Conservation (phyloP, 192 early-diverging fungal genomes). For the Dissophora globulifera region DNA sequence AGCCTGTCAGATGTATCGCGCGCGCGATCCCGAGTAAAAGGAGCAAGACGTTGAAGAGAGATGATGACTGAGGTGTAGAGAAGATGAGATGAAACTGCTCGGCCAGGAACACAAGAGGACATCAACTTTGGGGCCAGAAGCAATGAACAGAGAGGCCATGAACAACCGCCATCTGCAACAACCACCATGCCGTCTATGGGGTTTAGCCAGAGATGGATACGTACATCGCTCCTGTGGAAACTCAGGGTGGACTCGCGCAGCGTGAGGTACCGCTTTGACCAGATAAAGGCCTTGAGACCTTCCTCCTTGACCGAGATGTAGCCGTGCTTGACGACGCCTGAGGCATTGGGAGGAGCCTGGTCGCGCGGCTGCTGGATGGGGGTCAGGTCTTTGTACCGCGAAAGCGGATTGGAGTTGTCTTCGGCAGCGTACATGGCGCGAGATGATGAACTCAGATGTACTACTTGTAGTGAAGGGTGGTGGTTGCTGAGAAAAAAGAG, state of each 20-base stretch:
- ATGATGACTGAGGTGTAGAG: too few relatives aligned
- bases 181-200: too few relatives aligned
- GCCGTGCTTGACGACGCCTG: conserved; percentile 77
- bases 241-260: conserved; percentile 91
- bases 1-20: too few relatives aligned
- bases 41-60: too few relatives aligned
- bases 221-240: conserved; percentile 94
- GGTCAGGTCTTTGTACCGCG: conserved; percentile 43
- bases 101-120: too few relatives aligned
- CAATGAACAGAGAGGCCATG: too few relatives aligned
- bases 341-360: conserved; percentile 43
- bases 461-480: not conserved
- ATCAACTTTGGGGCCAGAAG: too few relatives aligned
- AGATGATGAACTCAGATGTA: conserved; percentile 2
- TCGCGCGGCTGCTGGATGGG: conserved; percentile 39
- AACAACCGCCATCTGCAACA: too few relatives aligned
- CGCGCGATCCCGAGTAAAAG: too few relatives aligned
- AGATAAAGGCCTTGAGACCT: conserved; percentile 90
- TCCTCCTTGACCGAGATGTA: conserved; percentile 94
- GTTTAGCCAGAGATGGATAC: conserved; percentile 6
- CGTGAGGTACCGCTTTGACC: conserved; percentile 93
- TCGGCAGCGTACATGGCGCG: conserved; percentile 38
- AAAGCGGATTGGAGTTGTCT: conserved; percentile 45
- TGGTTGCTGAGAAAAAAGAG: not conserved
- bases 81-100: too few relatives aligned